phyloP scores from a whole-genome alignment of 495 filamentous ascomycete species.

The Staphylotrichum longicolle region DNA sequence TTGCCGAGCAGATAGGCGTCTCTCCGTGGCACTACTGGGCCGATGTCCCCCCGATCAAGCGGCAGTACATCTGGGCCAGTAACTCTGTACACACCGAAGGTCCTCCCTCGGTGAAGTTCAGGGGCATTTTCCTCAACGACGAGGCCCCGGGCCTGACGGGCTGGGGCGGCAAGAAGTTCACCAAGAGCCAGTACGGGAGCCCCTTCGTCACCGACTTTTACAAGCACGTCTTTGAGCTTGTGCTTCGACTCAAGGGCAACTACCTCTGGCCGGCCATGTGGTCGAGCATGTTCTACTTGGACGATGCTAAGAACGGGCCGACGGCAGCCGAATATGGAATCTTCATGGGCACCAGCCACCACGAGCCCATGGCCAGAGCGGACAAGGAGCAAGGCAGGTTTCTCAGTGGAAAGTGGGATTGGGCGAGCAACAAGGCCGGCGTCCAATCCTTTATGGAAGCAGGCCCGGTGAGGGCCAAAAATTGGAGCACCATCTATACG shows the following conservation, averaged over 20 bases:
- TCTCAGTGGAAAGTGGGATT: slow-evolving; percentile 55
- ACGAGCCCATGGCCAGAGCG: slow-evolving; percentile 62
- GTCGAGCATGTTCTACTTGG: background rate
- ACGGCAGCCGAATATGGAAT: slow-evolving; percentile 63
- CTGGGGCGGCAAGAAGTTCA: background rate
- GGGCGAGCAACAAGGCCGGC: slow-evolving; percentile 55
- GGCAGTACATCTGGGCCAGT: background rate
- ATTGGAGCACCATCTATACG: slow-evolving; percentile 57
- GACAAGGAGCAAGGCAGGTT: slow-evolving; percentile 60
- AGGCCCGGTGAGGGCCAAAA: slow-evolving; percentile 53
- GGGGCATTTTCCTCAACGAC: slow-evolving; percentile 3
- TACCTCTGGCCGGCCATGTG: slow-evolving; percentile 7
- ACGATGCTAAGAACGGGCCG: slow-evolving; percentile 29
- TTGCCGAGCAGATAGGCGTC: background rate
- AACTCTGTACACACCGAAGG: background rate
- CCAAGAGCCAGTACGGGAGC: background rate
- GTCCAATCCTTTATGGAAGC: slow-evolving; percentile 53
- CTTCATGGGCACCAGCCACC: slow-evolving; percentile 62
- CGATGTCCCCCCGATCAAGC: background rate
- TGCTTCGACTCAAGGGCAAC: slow-evolving; percentile 2
- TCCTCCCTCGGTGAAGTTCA: background rate
- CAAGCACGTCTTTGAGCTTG: background rate
- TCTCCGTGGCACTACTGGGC: slow-evolving; percentile 2
- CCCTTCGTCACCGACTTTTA: background rate
- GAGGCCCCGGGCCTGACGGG: background rate